A percentile compares a stretch with the other conserved stretches of the same genome.
Evolutionary conservation across 2,329 filamentous ascomycete species (phyloP).

Genomic region (Sporothrix dimorphospora): DNA sequence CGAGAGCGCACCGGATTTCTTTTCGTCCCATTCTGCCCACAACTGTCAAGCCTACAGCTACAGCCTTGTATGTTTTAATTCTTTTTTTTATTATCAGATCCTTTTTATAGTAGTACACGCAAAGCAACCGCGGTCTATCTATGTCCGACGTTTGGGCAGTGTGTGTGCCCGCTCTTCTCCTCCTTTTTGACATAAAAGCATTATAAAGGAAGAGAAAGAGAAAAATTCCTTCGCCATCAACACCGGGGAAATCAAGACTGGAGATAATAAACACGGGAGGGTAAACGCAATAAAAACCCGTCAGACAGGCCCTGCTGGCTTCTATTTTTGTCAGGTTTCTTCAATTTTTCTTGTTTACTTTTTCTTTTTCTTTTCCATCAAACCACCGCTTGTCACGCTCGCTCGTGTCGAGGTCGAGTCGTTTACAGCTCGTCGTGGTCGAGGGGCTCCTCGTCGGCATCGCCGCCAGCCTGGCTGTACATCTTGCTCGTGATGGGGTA

Average conservation of each 20-base stretch:
- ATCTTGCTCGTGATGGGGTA: constrained; percentile 99
- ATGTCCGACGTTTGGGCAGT: constrained; percentile 8
- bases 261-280: constrained; percentile 6
- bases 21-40: not conserved
- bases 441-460: constrained; percentile 70
- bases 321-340: constrained; percentile 1
- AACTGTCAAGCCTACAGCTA: not conserved
- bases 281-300: not conserved
- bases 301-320: not conserved
- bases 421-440: constrained; percentile 78
- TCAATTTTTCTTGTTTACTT: constrained; percentile 17
- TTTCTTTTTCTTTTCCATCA: not conserved
- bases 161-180: not conserved
- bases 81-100: constrained; percentile 13
- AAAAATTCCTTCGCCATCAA: not conserved
- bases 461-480: constrained; percentile 70
- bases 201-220: not conserved
- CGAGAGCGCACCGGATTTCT: too few species aligned
- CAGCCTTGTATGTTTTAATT: not conserved
- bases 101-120: not conserved
- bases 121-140: constrained; percentile 17
- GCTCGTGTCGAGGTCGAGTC: not conserved
- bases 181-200: not conserved
- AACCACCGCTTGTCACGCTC: not conserved
- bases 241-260: not conserved